Evolutionary conservation across 192 early-diverging fungal species (phyloP), one percentile per base, ranked within the genome.

Genomic region (Coemansia sp.): DNA sequence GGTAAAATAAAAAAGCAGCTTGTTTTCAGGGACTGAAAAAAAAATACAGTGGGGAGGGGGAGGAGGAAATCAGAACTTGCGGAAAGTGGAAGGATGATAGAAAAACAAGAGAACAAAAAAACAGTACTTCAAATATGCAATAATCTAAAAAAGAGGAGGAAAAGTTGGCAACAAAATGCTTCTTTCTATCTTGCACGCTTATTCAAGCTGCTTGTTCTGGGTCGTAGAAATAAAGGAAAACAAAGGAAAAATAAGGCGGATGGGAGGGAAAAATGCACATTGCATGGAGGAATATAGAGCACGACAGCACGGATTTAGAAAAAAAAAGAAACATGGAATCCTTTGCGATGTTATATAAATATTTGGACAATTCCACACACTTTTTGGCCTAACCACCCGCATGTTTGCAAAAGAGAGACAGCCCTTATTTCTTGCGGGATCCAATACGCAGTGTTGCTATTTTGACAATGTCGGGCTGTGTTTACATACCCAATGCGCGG

Each of bases 61-160:
- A 56, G 17, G 4, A 22, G 8, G 8, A 22, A 35, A 35, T 56
- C 33, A 9, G 22, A 56, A 22, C 28, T 35, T 59, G 15, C n/a
- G 34, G 34, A 33, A 15, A 34, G 57, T 59, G 18, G 57, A 59
- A 59, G 15, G 57, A 59, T 36, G 12, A 36, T 36, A 20, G 57
- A 59, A 59, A 33, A 36, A 59, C 5, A 48, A 48, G 15, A 15
- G 18, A 64, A 64, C 22, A 48, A 51, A 28, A 51, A 64, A 43
- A 12, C 14, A 64, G 41, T 39, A 28, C 0, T 0, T 28, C 22
- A 28, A 28, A 28, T 28, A 28, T 1, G 22, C 0, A 28, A 28
- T 28, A 28, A 28, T 28, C 22, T 28, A 28, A 28, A 28, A 28
- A 28, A 28, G 22, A 28, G 22, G 20, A 58, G 14, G 14, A 5